A percentile compares a stretch with the other conserved stretches of the same genome.
phyloP scores from a whole-genome alignment of 768 basidiomycete genomes.

The Lanmaoa pseudosensibilis region DNA sequence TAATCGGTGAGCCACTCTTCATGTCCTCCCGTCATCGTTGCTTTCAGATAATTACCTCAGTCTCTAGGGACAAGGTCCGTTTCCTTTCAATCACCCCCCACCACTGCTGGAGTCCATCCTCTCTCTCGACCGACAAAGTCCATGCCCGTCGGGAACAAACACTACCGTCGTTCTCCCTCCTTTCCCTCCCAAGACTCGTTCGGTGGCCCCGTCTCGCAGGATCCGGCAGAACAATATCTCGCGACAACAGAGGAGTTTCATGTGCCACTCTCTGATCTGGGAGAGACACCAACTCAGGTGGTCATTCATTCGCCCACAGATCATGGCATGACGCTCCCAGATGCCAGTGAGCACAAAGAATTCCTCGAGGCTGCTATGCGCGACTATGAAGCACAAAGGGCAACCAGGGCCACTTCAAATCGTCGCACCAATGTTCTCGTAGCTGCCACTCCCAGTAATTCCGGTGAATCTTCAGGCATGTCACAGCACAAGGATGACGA shows the following conservation, averaged over 20 bases:
- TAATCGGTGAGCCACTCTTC: conserved; percentile 32
- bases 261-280: conserved; percentile 59
- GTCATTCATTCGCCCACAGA: conserved; percentile 34
- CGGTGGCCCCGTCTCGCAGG: conserved; percentile 48
- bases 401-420: conserved; percentile 10
- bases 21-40: conserved; percentile 18
- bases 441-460: conserved; percentile 51
- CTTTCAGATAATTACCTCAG: conserved; percentile 28
- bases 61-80: conserved; percentile 33
- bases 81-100: conserved; percentile 36
- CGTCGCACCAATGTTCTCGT: conserved; percentile 41
- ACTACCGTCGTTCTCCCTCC: conserved; percentile 37
- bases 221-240: conserved; percentile 47
- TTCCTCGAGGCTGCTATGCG: conserved; percentile 25
- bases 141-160: conserved; percentile 23
- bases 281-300: conserved; percentile 32
- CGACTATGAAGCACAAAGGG: conserved; percentile 26
- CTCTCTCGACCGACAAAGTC: conserved; percentile 21
- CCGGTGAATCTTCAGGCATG: conserved; percentile 30
- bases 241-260: conserved; percentile 50
- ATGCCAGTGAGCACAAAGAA: conserved; percentile 38
- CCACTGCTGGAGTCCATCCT: conserved; percentile 10
- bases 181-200: conserved; percentile 63
- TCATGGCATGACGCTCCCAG: conserved; percentile 52
- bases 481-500: conserved; percentile 15